Conservation (phyloP, 2,329 filamentous ascomycete genomes). For the Fusarium piperis region DNA sequence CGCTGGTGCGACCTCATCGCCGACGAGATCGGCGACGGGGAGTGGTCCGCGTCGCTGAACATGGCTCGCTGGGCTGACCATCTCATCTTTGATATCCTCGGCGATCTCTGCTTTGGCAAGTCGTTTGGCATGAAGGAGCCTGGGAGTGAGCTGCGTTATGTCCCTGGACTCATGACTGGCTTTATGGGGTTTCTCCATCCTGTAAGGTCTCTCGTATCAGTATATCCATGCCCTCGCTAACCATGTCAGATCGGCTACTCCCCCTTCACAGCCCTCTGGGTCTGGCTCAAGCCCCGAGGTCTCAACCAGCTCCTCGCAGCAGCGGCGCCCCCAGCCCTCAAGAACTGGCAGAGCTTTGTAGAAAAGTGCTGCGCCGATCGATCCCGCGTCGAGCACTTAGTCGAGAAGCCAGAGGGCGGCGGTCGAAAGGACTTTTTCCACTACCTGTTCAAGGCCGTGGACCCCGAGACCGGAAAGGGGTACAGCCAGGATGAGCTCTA, state of each 20-base stretch:
- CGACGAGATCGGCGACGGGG: conserved; percentile 10
- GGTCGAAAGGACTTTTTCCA: conserved; percentile 40
- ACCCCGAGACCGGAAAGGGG: conserved; percentile 39
- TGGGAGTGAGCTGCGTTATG: conserved; percentile 18
- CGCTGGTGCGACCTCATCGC: conserved; percentile 23
- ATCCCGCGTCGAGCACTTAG: conserved; percentile 4
- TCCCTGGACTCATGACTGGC: conserved; percentile 24
- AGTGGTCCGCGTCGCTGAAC: conserved; percentile 18
- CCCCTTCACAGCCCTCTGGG: conserved; percentile 32
- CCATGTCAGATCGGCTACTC: conserved; percentile 30
- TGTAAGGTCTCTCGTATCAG: neutral
- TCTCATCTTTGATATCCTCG: conserved; percentile 35
- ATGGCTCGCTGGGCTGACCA: conserved; percentile 33
- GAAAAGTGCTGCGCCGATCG: conserved; percentile 31
- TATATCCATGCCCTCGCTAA: neutral
- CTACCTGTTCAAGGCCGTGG: conserved; percentile 30
- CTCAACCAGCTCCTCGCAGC: conserved; percentile 30
- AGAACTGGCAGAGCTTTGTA: conserved; percentile 31
- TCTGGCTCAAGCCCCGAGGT: conserved; percentile 40
- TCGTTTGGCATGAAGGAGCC: conserved; percentile 34
- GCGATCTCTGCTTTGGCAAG: conserved; percentile 34
- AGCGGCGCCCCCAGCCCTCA: conserved; percentile 28
- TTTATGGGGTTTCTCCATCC: conserved; percentile 24
- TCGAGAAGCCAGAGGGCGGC: neutral
- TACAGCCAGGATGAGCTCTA: conserved; percentile 35